Conservation (phyloP, 2,329 filamentous ascomycete genomes). For the Ceratocystis harringtonii region DNA sequence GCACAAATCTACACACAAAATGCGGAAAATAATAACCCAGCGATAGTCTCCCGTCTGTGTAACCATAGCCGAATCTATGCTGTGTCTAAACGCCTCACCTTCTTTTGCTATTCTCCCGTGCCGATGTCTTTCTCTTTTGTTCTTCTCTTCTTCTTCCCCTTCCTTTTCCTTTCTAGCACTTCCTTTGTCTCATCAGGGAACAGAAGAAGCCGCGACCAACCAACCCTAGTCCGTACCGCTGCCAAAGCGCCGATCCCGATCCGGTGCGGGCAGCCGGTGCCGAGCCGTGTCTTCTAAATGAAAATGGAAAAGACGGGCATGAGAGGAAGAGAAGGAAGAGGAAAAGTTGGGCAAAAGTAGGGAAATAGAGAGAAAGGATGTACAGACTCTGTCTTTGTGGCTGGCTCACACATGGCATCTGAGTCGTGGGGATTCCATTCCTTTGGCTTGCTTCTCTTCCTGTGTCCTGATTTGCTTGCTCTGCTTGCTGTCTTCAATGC, state of each 20-base stretch:
- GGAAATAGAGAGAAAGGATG: not conserved
- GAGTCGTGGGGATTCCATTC: not conserved
- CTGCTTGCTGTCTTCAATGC: not conserved
- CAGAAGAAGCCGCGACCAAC: not conserved
- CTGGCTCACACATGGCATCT: constrained; percentile 4
- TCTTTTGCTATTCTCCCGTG: not conserved
- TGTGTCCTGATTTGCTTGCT: not conserved
- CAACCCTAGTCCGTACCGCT: not conserved
- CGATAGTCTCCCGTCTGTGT: not conserved
- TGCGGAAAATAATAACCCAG: not conserved
- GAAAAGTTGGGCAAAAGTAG: not conserved
- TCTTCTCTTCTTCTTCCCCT: not conserved
- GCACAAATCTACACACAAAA: not conserved
- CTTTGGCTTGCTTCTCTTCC: not conserved
- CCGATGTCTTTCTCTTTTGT: not conserved
- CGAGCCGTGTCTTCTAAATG: not conserved
- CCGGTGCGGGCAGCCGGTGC: not conserved
- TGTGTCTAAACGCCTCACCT: not conserved
- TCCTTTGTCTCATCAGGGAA: not conserved
- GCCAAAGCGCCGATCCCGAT: not conserved
- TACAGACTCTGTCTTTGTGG: not conserved
- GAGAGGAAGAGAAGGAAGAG: not conserved
- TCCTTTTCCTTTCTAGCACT: not conserved
- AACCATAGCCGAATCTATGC: not conserved
- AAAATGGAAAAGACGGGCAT: not conserved